Conservation (phyloP, 2,329 filamentous ascomycete species). For the Lasiodiplodia hormozganensis region DNA sequence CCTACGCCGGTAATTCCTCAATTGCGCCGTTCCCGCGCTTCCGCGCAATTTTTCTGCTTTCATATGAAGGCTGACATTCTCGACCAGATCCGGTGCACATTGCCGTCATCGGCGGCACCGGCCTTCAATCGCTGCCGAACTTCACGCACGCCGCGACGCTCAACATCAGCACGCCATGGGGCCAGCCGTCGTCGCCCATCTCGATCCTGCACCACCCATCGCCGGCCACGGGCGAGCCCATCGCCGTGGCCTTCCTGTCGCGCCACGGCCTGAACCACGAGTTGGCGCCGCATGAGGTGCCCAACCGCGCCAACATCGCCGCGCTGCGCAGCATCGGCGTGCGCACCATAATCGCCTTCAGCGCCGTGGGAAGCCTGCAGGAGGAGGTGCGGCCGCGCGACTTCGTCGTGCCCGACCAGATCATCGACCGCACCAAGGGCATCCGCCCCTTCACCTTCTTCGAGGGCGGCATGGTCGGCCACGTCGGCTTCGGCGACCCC, state of each 20-base stretch:
- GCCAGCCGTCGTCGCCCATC: constrained; percentile 76
- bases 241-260: constrained; percentile 85
- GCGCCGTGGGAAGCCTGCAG: constrained; percentile 88
- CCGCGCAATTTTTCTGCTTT: not conserved
- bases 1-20: constrained; percentile 24
- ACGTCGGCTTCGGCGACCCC: constrained; percentile 94
- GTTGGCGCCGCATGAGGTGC: constrained; percentile 92
- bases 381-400: constrained; percentile 95
- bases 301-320: constrained; percentile 94
- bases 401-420: constrained; percentile 94
- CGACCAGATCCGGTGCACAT: constrained; percentile 55
- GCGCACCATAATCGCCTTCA: constrained; percentile 90
- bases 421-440: constrained; percentile 97
- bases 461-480: constrained; percentile 86
- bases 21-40: not conserved
- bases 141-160: constrained; percentile 85
- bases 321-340: constrained; percentile 91
- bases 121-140: constrained; percentile 83
- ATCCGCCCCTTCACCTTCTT: constrained; percentile 96
- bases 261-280: constrained; percentile 91
- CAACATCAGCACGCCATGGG: constrained; percentile 85
- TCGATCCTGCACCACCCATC: constrained; percentile 87
- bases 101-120: constrained; percentile 74
- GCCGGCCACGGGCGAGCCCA: constrained; percentile 66
- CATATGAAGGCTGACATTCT: not conserved